Evolutionary conservation across 768 basidiomycete species (phyloP).

Genomic region (Phaffia tasmanica): DNA sequence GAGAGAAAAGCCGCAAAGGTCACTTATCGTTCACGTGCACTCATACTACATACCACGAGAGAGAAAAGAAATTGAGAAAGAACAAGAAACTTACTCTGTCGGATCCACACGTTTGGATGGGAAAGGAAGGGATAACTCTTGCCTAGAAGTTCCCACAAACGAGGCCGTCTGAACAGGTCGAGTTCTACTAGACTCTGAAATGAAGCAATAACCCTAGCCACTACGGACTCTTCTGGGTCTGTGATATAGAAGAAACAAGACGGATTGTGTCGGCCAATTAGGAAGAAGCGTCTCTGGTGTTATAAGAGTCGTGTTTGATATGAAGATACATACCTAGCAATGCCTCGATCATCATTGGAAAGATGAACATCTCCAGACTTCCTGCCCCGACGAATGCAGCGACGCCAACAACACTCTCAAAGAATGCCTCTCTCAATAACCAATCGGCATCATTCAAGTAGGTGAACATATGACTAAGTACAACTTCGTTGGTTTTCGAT

Average conservation of each 20-base stretch:
- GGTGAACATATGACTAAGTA: constrained; percentile 63
- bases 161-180: constrained; percentile 68
- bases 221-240: constrained; percentile 94
- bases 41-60: background rate
- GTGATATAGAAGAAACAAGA: background rate
- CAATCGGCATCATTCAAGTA: constrained; percentile 79
- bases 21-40: background rate
- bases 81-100: constrained; percentile 52
- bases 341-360: constrained; percentile 93
- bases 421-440: constrained; percentile 80
- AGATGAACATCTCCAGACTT: constrained; percentile 87
- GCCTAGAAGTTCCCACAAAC: constrained; percentile 94
- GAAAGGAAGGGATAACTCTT: constrained; percentile 77
- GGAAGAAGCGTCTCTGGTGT: background rate
- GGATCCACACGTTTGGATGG: constrained; percentile 91
- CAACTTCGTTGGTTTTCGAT: constrained; percentile 85
- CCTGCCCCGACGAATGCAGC: constrained; percentile 84
- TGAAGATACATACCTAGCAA: constrained; percentile 57
- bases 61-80: background rate
- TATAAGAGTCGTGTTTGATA: background rate
- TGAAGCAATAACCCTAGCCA: constrained; percentile 76
- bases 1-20: background rate
- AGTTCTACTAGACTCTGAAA: constrained; percentile 81
- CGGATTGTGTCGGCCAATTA: background rate
- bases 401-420: constrained; percentile 89